Base-by-base conservation (phyloP, 164 flowering plant genomes). In the Warburgia ugandensis region DNA sequence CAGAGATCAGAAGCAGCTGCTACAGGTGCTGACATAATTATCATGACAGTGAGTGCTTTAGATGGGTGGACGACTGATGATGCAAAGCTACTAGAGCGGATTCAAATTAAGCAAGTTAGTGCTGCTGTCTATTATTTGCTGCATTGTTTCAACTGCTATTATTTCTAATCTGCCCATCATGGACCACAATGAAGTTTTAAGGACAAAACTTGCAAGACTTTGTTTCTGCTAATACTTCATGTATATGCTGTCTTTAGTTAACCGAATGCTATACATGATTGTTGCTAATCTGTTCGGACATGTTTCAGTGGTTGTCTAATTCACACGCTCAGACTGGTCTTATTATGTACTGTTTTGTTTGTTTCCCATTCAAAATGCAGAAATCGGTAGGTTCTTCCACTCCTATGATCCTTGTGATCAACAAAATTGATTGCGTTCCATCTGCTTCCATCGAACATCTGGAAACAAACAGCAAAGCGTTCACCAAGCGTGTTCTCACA, bases 1-100 rank as follows among this genome's bases (percentile, higher is more conserved):
- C 85, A 92, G 70, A 78, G 96, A 64, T 92, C 98, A 38, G 87
- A 87, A 77, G 86, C 84, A 46, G 98, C 72, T 61, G 98, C 96
- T 19, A 56, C 64, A 68, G 84, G 94, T 65, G 98, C 98, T 48
- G 96, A 92, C 73, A 73, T 87, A 29, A 69, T 83, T 55, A 69
- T 92, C 50, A 78, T 92, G 92, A 67, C 83, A 38, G 59, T 92
- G 35, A 92, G 90, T 77, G 98, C 95, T 20, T 44, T 63, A 25
- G 98, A 92, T 53, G 96, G 98, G 29, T 92, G 98, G 96, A 87
- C 96, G 35, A n/a, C 58, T 11, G 88, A 80, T 65, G 98, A 92
- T 67, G 37, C 66, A 32, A 56, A 65, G 54, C 86, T 87, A 63
- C 75, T 87, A n/a, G 61, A 73, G 35, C 72, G 83, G 50, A 81